A percentile compares a stretch with the other conserved stretches of the same genome.
Evolutionary conservation across 495 filamentous ascomycete species (phyloP).

Genomic region (Lophiotrema nucula): DNA sequence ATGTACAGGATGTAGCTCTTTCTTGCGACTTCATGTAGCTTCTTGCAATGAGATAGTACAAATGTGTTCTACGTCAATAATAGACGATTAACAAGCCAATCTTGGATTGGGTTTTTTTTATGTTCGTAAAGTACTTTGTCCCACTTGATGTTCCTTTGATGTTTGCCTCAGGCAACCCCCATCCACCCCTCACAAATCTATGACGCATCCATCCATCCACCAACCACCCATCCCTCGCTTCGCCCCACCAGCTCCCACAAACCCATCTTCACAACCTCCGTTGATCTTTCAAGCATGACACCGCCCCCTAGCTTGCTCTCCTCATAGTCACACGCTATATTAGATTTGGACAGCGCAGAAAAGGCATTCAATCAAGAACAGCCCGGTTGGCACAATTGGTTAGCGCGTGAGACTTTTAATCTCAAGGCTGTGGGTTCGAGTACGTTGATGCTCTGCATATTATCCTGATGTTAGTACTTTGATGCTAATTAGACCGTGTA

Average conservation of each 20-base stretch:
- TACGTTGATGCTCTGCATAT: too few relatives aligned
- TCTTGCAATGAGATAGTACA: too few relatives aligned
- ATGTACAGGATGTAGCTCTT: too few relatives aligned
- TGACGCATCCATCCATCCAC: neutral
- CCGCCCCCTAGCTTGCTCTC: neutral
- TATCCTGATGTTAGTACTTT: too few relatives aligned
- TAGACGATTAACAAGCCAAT: too few relatives aligned
- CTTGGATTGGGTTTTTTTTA: too few relatives aligned
- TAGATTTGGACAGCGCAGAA: neutral
- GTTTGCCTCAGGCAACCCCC: neutral
- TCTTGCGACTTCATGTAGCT: neutral
- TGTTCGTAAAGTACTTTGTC: too few relatives aligned
- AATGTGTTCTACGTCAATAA: too few relatives aligned
- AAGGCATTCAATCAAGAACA: neutral
- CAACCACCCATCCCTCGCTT: neutral
- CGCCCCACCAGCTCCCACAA: neutral
- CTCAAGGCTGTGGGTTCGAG: constrained; percentile 33
- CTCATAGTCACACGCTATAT: neutral
- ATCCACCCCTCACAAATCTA: neutral
- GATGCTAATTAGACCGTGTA: too few relatives aligned
- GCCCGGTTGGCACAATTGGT: constrained; percentile 34
- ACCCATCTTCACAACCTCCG: neutral
- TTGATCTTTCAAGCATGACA: neutral
- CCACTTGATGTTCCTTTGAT: neutral
- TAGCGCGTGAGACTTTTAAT: constrained; percentile 36